Base-by-base conservation (phyloP, 352 stramenopile species). In the Phytophthora kernoviae region DNA sequence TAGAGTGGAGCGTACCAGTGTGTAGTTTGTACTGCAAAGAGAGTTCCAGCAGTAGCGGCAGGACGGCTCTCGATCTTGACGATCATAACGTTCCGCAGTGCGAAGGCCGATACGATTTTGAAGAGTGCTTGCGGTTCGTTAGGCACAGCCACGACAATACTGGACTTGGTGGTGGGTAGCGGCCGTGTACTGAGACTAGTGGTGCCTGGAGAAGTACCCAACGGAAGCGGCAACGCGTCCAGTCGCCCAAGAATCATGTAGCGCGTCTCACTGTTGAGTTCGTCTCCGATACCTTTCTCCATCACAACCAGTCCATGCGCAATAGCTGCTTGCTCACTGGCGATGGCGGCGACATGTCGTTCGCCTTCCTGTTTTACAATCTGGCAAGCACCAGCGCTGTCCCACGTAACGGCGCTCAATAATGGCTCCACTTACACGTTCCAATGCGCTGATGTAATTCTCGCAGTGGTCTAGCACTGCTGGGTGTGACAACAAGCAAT, bases 31-130 rank as follows among this genome's bases (percentile, higher is more conserved):
- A 78, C 79, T 8, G 73, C 79, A 33, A 91, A 91, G 10, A 88
- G 59, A 8, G 65, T 76, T 8, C 72, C 74, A 0, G 79, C 81
- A 12, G 79, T 91, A 39, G 81, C 75, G 1, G 81, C 81, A 7
- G 81, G 81, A n/a, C 81, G 79, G 33, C 79, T 90, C 54, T 91
- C 79, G n/a, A 91, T 91, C 76, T 91, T 89, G 61, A 90, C 78
- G 36, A 91, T 88, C 64, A 83, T 86, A 21, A 91, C 48, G 42
- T 91, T 90, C 21, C 79, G 79, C 22, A 91, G 61, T n/a, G 79
- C 81, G 41, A 91, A 91, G 5, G 79, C 81, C n/a, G 81, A 80
- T 4, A 91, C 77, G 52, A 90, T 84, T 65, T 90, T 89, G 66
- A 90, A 91, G 22, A 91, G 65, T 21, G 77, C 77, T 62, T 90